Percentiles rank a stretch among this genome's conserved stretches.
phyloP scores from a whole-genome alignment of 345 rosid species.

The Triadica sebifera region DNA sequence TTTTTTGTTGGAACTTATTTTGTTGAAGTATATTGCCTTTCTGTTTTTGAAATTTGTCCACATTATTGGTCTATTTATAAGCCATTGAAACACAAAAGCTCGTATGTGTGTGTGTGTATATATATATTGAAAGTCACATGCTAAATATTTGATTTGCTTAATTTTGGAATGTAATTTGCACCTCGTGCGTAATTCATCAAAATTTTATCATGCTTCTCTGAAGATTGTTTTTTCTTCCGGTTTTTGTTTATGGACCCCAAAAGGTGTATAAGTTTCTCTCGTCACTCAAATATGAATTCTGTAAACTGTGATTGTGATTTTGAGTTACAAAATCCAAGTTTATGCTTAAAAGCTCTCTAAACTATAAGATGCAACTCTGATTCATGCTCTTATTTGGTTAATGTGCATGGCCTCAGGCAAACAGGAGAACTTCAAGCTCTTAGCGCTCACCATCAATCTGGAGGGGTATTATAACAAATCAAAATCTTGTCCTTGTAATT shows the following conservation, averaged over 20 bases:
- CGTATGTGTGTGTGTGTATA: too few species aligned
- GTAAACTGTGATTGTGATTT: background rate
- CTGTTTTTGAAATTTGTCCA: background rate
- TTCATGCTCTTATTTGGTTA: constrained; percentile 17
- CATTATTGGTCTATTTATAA: background rate
- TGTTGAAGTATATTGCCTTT: background rate
- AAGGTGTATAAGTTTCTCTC: background rate
- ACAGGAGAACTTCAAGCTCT: constrained; percentile 83
- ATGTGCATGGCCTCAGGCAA: constrained; percentile 44
- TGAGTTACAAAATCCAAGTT: background rate
- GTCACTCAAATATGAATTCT: background rate
- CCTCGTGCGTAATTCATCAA: background rate
- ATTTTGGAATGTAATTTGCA: background rate
- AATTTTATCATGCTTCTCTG: background rate
- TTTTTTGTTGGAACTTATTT: constrained; percentile 1
- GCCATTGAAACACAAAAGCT: background rate
- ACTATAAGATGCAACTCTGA: background rate
- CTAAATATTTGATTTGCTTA: background rate
- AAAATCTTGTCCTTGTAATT: constrained; percentile 9
- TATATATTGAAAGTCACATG: too few species aligned
- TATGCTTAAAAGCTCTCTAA: background rate
- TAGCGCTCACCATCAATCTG: constrained; percentile 95
- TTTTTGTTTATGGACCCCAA: background rate
- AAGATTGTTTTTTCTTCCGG: background rate
- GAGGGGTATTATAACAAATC: constrained; percentile 56